Base-by-base conservation (phyloP, 345 rosid genomes). In the Bretschneidera sinensis region DNA sequence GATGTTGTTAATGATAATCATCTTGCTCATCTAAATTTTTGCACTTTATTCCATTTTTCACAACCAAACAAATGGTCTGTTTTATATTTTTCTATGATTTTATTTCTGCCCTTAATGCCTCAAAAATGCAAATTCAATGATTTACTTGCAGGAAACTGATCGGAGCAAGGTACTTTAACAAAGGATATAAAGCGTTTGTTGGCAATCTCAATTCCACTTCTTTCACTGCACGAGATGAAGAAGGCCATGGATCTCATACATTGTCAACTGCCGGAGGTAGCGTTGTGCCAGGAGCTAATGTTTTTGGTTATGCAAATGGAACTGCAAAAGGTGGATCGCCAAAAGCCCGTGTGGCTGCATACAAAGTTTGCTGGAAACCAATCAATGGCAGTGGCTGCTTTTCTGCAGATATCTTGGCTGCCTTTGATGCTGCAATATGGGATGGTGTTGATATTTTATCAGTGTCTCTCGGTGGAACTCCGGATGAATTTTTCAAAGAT, bases 321-420 rank as follows among this genome's bases (percentile, higher is more conserved):
- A 84, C 90, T n/a, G 86, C 85, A 0, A 84, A 79, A 39, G 95
- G 95, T 0, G 95, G 91, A 9, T 75, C 95, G 0, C 95, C 91
- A 0, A 70, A 39, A 17, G 91, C 94, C 0, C 77, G 85, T 22
- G 71, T 81, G 1, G 94, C 90, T 0, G 71, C 94, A 25, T 86
- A 84, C 63, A 84, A 77, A 48, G 80, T 80, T 0, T 84, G 90
- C 43, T 84, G 87, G 83, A 74, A 83, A 0, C 69, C 79, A 4
- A 19, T 74, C 0, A 54, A 56, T 0, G 84, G 61, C 0, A 63
- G 54, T 0, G 57, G 48, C 17, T 83, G 92, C 64, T 76, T 75
- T 54, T 83, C 72, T 35, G 75, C 86, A 34, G 94, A 86, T 55
- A 73, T 82, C n/a, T 0, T 85, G 68, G 81, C 84, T 4, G 86